Conservation (phyloP, 768 basidiomycete genomes). For the Boletales sp. region DNA sequence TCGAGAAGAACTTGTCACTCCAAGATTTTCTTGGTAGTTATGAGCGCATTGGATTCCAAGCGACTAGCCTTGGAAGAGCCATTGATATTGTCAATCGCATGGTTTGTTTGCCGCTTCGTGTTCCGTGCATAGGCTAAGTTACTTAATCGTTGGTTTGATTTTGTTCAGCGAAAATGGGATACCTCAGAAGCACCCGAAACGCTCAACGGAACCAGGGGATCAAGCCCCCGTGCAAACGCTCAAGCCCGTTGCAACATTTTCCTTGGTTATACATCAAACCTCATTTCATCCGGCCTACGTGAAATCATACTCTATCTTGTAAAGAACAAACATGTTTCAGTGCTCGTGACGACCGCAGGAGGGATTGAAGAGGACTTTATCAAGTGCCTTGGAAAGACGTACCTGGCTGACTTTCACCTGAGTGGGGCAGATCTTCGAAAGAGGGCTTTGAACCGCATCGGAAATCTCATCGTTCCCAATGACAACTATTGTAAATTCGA, state of each 20-base stretch:
- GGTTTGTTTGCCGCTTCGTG: conserved; percentile 43
- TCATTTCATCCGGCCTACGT: conserved; percentile 95
- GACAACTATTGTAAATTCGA: conserved; percentile 99
- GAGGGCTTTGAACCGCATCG: conserved; percentile 94
- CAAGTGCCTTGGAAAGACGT: conserved; percentile 95
- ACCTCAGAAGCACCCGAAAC: conserved; percentile 78
- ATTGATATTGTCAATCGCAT: conserved; percentile 91
- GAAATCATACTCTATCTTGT: conserved; percentile 91
- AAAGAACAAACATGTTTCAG: conserved; percentile 86
- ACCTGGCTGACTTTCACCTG: conserved; percentile 88
- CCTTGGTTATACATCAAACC: conserved; percentile 97
- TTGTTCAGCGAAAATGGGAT: conserved; percentile 74
- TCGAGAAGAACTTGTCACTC: conserved; percentile 66
- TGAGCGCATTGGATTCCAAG: conserved; percentile 94
- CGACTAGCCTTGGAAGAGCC: conserved; percentile 85
- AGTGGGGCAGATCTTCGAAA: conserved; percentile 85
- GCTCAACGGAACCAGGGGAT: conserved; percentile 66
- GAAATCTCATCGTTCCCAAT: conserved; percentile 94
- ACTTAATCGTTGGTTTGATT: background rate
- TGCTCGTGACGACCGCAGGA: conserved; percentile 94
- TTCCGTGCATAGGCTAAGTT: background rate
- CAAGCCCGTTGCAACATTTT: conserved; percentile 83
- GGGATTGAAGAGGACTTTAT: conserved; percentile 99
- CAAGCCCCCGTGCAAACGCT: conserved; percentile 55
- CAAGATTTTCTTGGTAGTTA: conserved; percentile 73